Evolutionary conservation across 2,329 filamentous ascomycete genomes (phyloP), one percentile per base, ranked within the genome.

Genomic region (Fusarium dimerum): DNA sequence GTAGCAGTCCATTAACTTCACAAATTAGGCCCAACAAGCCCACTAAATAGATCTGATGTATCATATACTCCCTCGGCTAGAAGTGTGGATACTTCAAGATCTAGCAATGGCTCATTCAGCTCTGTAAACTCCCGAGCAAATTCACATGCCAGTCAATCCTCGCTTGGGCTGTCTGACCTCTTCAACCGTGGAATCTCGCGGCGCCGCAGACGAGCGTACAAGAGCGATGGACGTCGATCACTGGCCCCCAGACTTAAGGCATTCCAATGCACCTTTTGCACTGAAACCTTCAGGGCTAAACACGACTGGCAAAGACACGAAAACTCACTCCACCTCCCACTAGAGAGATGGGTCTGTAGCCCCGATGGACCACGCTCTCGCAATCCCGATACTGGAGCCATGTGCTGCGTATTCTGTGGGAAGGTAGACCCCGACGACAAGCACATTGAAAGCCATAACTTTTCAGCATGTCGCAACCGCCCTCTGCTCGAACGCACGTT

Each of bases 251-350:
- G 57, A 1, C 47, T 56, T 1, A 65, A 65, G 12, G 59, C 57
- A 2, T 72, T 69, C n/a, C 74, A 77, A 48, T 77, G 75, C 51
- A 77, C 75, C 3, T 77, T 77, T 55, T 77, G 74, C 47, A 75
- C 73, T 0, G 74, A 77, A 47, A 73, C 71, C 0, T 77, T 77
- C 53, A 72, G 71, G 40, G 73, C 72, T 2, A 76, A 76, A 11
- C 73, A 76, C 48, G 75, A 76, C 43, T 77, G 74, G 74, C 73
- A 74, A 43, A 68, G 80, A 9, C 79, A 82, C 52, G 79, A 82
- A 54, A 75, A 73, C 40, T 71, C 73, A 47, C 71, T 73, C 51
- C 79, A 68, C 65, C 68, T 68, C 48, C 79, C 71, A 7, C 77
- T 76, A 0, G 74, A 70, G 65, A 70, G 61, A 34, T 82, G 68